Evolutionary conservation across 257 asterid species (phyloP).

Genomic region (Voacanga thouarsii): DNA sequence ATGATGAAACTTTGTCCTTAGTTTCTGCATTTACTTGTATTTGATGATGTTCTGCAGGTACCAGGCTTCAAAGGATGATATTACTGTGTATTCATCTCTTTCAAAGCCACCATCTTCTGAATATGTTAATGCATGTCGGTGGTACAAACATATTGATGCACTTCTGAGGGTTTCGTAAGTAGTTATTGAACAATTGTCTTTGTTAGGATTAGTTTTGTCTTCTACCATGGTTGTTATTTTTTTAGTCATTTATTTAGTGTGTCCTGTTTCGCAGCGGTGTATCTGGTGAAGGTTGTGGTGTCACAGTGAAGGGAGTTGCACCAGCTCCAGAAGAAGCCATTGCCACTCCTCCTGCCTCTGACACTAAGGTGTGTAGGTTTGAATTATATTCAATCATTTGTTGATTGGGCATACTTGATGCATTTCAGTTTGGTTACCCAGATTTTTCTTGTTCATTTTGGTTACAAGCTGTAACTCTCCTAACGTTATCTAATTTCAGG

Average conservation of each 20-base stretch:
- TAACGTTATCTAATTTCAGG: slow-evolving; percentile 29
- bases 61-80: slow-evolving; percentile 85
- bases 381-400: too few relatives aligned
- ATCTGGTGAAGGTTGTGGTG: slow-evolving; percentile 68
- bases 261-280: slow-evolving; percentile 50
- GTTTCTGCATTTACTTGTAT: background rate
- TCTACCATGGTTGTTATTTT: background rate
- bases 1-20: background rate
- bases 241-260: background rate
- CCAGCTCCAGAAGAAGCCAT: slow-evolving; percentile 36
- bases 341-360: slow-evolving; percentile 62
- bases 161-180: slow-evolving; percentile 40
- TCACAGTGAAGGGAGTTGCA: slow-evolving; percentile 51
- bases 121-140: slow-evolving; percentile 37
- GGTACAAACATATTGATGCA: slow-evolving; percentile 38
- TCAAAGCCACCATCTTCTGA: slow-evolving; percentile 59
- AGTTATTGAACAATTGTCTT: background rate
- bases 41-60: slow-evolving; percentile 34
- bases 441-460: background rate
- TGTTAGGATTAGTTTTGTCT: background rate
- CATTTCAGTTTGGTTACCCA: background rate
- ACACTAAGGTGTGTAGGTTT: slow-evolving; percentile 39
- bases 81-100: slow-evolving; percentile 54
- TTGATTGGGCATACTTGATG: background rate
- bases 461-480: background rate